Evolutionary conservation across 2,329 filamentous ascomycete species (phyloP), one percentile per base, ranked within the genome.

Genomic region (Aotearoamyces nothofagi): DNA sequence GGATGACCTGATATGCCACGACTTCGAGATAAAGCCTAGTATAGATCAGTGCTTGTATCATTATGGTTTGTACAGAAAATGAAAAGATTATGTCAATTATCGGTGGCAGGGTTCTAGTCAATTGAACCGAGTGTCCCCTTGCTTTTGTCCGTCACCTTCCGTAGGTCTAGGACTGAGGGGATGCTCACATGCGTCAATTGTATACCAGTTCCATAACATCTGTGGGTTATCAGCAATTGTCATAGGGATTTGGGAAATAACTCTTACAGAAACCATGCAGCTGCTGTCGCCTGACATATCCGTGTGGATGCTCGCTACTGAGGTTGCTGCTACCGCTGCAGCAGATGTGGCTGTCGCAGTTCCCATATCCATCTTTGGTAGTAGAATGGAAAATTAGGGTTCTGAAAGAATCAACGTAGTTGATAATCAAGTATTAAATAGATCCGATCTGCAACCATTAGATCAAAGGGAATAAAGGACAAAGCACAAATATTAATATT

Each of bases 201-300:
- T 77, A 50, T 78, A 62, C 75, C 76, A 81, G 51, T 83, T 84
- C 76, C 78, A 82, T 22, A 81, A 58, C 78, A 83, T 84, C 75
- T 80, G 33, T 16, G 9, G 5, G n/a, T 17, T 9, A 20, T 16
- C 7, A 22, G 30, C 23, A 37, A 24, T 22, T 19, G 26, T 15
- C 16, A 9, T 12, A 9, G 9, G 7, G 9, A 25, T 16, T 8
- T 10, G 11, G n/a, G 13, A 7, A 22, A 20, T 27, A 13, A 14
- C 7, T 29, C 24, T 22, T 33, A 37, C 33, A 24, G 36, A 36
- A 8, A 40, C 37, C 17, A 37, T 36, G 26, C 34, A 42, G 15
- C 14, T 22, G 12, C 29, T 26, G 9, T 34, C 30, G 11, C 22
- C 26, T n/a, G n/a, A n/a, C n/a, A n/a, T 39, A 43, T 41, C 15